phyloP scores from a whole-genome alignment of 2,329 filamentous ascomycete species.

The Penicillium digitatum region DNA sequence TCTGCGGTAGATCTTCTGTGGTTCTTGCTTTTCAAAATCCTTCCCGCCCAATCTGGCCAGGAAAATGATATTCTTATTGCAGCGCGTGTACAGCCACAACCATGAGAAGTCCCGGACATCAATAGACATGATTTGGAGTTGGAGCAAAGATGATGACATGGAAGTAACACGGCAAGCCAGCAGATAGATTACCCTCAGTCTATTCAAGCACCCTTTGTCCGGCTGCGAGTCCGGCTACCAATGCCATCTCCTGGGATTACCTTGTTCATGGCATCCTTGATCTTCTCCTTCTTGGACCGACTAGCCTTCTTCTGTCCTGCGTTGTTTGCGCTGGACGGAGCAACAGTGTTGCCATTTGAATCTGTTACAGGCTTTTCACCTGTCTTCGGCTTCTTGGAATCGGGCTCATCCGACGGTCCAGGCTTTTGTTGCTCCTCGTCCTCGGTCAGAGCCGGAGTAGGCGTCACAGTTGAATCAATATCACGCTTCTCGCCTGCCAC shows the following conservation, averaged over 20 bases:
- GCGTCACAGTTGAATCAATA: conserved; percentile 12
- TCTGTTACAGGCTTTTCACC: conserved; percentile 6
- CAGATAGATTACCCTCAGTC: neutral
- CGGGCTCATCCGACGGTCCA: conserved; percentile 19
- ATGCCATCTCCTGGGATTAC: conserved; percentile 31
- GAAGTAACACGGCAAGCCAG: neutral
- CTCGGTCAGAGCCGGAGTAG: neutral
- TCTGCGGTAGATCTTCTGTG: neutral
- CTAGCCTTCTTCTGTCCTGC: conserved; percentile 30
- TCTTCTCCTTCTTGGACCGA: conserved; percentile 32
- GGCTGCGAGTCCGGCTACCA: conserved; percentile 40
- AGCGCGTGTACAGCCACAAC: neutral
- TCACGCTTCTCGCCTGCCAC: conserved; percentile 19
- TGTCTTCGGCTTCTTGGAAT: conserved; percentile 38
- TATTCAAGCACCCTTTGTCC: conserved; percentile 29
- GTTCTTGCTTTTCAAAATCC: neutral
- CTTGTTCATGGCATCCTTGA: conserved; percentile 28
- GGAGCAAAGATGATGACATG: neutral
- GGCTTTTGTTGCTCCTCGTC: conserved; percentile 16
- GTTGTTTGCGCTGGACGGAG: conserved; percentile 15
- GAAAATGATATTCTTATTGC: neutral
- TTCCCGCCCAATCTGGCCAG: neutral
- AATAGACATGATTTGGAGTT: neutral
- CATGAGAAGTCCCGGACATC: neutral
- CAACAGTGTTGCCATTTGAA: conserved; percentile 15